phyloP scores from a whole-genome alignment of 257 asterid genomes.

The Nicotiana noctiflora region DNA sequence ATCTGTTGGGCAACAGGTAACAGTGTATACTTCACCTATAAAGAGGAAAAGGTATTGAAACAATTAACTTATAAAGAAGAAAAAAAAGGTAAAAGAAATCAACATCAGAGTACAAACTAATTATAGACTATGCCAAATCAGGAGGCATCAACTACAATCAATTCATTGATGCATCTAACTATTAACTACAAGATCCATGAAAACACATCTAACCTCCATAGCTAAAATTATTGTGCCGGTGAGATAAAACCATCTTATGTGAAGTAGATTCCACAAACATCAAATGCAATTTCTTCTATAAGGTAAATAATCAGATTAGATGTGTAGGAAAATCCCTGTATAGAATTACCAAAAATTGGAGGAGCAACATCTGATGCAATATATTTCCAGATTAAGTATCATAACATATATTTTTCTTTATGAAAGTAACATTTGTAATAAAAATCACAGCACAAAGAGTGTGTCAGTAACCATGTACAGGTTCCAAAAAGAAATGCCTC shows the following conservation, averaged over 20 bases:
- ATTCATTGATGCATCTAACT: neutral
- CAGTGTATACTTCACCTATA: slow-evolving; percentile 68
- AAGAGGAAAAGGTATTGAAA: neutral
- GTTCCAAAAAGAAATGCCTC: too few relatives aligned
- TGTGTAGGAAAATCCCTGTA: neutral
- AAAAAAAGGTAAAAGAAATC: neutral
- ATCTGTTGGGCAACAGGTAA: slow-evolving; percentile 68
- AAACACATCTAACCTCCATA: neutral
- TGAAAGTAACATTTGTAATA: too few relatives aligned
- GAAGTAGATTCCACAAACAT: neutral
- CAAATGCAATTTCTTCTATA: neutral
- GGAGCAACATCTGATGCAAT: neutral
- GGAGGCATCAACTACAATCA: neutral
- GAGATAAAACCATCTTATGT: neutral
- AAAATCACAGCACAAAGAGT: too few relatives aligned
- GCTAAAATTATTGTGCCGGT: neutral
- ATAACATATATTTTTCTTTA: neutral
- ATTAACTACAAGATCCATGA: neutral
- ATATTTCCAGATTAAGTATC: neutral
- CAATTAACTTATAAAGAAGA: neutral
- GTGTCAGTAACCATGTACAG: too few relatives aligned
- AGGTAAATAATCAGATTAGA: neutral
- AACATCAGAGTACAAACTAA: neutral
- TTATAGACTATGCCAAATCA: neutral
- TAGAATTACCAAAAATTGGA: neutral